Conservation (phyloP, 2,329 filamentous ascomycete species). For the Sclerotinia sclerotiorum region DNA sequence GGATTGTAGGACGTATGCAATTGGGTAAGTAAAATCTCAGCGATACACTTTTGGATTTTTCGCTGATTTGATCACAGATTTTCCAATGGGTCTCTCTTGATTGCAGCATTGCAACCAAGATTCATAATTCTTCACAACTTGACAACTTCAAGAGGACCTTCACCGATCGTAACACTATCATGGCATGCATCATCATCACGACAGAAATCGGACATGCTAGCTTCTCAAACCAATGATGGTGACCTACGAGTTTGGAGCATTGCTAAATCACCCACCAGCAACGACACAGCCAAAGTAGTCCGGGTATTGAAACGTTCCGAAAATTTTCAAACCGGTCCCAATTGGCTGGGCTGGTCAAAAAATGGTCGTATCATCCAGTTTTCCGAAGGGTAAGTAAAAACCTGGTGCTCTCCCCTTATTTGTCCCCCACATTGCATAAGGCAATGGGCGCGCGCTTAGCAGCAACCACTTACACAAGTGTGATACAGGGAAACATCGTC, state of each 20-base stretch:
- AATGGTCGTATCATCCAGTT: constrained; percentile 94
- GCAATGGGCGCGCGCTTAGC: constrained; percentile 51
- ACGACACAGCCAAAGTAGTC: constrained; percentile 83
- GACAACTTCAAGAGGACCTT: constrained; percentile 78
- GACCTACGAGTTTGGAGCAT: constrained; percentile 97
- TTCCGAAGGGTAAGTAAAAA: constrained; percentile 73
- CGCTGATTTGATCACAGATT: constrained; percentile 58
- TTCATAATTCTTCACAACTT: constrained; percentile 95
- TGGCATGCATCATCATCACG: constrained; percentile 97
- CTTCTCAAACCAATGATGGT: constrained; percentile 86
- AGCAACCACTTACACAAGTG: constrained; percentile 41
- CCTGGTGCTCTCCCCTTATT: constrained; percentile 22
- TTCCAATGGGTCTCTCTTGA: constrained; percentile 88
- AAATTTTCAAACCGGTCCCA: constrained; percentile 69
- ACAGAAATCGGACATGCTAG: constrained; percentile 97
- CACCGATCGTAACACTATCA: constrained; percentile 79
- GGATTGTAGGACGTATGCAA: constrained; percentile 92
- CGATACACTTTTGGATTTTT: not conserved
- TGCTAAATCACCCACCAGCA: constrained; percentile 70
- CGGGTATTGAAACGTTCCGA: constrained; percentile 81
- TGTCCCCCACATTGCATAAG: constrained; percentile 32
- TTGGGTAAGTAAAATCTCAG: constrained; percentile 63
- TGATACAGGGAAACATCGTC: constrained; percentile 75
- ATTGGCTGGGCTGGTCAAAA: constrained; percentile 99
- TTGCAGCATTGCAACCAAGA: constrained; percentile 83